A percentile compares a stretch with the other conserved stretches of the same genome.
Evolutionary conservation across 2,329 filamentous ascomycete genomes (phyloP).

Genomic region (Talaromyces islandicus): DNA sequence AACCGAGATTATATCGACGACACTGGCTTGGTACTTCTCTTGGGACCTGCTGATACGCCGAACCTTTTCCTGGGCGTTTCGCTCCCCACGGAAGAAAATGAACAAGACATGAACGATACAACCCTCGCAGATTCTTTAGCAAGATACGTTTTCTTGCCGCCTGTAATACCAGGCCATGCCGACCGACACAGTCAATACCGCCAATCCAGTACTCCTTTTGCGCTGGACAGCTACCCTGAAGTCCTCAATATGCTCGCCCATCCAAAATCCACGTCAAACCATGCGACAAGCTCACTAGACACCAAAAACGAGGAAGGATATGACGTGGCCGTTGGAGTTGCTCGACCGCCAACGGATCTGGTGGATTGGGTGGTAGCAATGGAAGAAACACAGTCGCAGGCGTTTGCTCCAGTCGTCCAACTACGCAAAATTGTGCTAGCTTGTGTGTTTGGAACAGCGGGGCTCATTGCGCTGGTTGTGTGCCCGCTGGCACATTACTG

Average conservation of each 20-base stretch:
- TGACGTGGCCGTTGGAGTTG: constrained; percentile 73
- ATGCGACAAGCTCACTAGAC: constrained; percentile 62
- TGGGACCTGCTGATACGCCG: constrained; percentile 1
- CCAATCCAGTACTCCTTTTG: constrained; percentile 48
- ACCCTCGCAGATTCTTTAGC: constrained; percentile 1
- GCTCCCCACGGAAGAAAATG: not conserved
- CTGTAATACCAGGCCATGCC: not conserved
- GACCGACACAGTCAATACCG: constrained; percentile 6
- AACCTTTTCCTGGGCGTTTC: not conserved
- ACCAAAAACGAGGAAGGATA: constrained; percentile 67
- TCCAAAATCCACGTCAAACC: constrained; percentile 50
- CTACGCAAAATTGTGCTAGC: constrained; percentile 75
- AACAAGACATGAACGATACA: not conserved
- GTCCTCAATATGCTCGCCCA: constrained; percentile 55
- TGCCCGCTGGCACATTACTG: constrained; percentile 77
- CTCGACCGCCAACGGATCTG: constrained; percentile 59
- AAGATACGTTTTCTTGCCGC: constrained; percentile 5
- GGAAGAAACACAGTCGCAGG: constrained; percentile 68
- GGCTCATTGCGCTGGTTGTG: constrained; percentile 63
- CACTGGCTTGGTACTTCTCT: not conserved
- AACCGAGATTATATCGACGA: constrained; percentile 5
- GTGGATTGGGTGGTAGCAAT: constrained; percentile 80
- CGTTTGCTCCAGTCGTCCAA: constrained; percentile 66
- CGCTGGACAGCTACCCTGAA: constrained; percentile 57
- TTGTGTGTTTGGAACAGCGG: constrained; percentile 78